phyloP scores from a whole-genome alignment of 2,329 filamentous ascomycete genomes.

The Alternaria sp. region DNA sequence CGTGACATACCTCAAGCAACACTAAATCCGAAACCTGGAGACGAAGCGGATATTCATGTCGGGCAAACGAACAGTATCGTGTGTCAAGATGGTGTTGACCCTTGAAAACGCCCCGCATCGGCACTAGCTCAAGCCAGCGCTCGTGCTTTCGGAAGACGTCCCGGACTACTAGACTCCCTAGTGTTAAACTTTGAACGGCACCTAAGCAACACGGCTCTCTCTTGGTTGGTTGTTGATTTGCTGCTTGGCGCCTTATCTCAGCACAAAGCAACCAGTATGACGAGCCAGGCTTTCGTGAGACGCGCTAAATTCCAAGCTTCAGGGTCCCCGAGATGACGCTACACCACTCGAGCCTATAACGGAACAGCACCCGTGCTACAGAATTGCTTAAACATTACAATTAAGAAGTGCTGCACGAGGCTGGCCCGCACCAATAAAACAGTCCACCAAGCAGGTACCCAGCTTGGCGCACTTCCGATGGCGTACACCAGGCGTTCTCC shows the following conservation, averaged over 20 bases:
- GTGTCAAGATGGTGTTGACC: not conserved
- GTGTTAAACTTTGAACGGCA: not conserved
- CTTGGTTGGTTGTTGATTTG: not conserved
- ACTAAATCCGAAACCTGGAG: not conserved
- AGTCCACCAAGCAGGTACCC: not conserved
- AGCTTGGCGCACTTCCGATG: not conserved
- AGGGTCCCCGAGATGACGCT: not conserved
- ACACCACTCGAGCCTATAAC: not conserved
- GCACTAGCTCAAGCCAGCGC: not conserved
- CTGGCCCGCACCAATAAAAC: not conserved
- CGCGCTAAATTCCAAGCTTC: not conserved
- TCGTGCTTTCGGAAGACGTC: not conserved
- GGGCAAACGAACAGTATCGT: not conserved
- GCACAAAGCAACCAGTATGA: not conserved
- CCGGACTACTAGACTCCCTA: not conserved
- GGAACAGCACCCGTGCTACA: not conserved
- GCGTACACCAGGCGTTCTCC: not conserved
- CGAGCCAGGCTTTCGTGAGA: not conserved
- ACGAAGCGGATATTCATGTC: not conserved
- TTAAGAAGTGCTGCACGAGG: not conserved
- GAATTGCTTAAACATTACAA: not conserved
- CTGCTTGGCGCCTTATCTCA: not conserved
- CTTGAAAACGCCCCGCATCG: not conserved
- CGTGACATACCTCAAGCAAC: not conserved
- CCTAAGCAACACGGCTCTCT: too few relatives aligned